These are phyloP conservation scores for Trichosanthes cucumerina DNA, from an alignment of 306 rosid species.

Conservation along the genomic window DNA sequence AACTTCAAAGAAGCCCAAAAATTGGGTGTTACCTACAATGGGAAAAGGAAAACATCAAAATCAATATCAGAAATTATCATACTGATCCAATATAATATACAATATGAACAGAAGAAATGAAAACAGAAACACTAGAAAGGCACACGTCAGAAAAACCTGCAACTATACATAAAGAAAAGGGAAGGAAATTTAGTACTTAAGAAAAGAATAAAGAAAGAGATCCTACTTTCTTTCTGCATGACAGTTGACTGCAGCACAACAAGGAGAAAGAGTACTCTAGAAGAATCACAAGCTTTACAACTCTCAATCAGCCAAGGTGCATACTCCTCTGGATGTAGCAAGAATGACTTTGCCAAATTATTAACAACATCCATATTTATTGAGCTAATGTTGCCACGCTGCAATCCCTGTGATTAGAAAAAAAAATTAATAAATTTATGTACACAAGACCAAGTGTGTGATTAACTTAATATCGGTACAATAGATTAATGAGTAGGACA, in stretches of 20 bases:
- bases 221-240: constrained; percentile 31
- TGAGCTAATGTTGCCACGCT: constrained; percentile 37
- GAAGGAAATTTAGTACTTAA: background rate
- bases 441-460: background rate
- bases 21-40: constrained; percentile 28
- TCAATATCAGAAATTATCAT: background rate
- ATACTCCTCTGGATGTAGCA: constrained; percentile 35
- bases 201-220: constrained; percentile 4
- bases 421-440: background rate
- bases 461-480: background rate
- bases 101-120: background rate
- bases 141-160: background rate
- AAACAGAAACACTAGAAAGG: background rate
- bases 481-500: background rate
- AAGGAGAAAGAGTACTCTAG: constrained; percentile 53
- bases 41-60: background rate
- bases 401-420: constrained; percentile 32
- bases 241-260: constrained; percentile 50
- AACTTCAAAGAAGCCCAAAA: constrained; percentile 36
- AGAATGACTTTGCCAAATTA: constrained; percentile 53
- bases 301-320: constrained; percentile 45
- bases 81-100: background rate
- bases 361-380: constrained; percentile 47
- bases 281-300: constrained; percentile 43
- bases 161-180: background rate